Percentiles rank a stretch among this genome's conserved stretches.
These are phyloP conservation scores for Penicillium dipodomyicola DNA, from an alignment of 495 filamentous ascomycete species.

Conservation along the genomic window DNA sequence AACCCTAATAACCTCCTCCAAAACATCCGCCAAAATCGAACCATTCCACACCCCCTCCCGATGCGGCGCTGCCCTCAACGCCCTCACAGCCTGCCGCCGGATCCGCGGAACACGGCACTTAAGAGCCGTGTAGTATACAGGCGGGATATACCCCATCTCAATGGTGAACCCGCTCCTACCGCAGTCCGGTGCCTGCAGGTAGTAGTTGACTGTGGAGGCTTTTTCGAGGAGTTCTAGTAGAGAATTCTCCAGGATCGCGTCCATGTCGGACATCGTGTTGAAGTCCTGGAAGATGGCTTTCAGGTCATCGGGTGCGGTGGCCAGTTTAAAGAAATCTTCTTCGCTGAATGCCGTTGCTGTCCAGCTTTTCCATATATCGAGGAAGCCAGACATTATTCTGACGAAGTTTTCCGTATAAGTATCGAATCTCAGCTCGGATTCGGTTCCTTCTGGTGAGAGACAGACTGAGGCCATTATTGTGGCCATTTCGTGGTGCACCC, in stretches of 20 bases:
- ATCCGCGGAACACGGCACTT: constrained; percentile 54
- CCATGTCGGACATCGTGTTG: not conserved
- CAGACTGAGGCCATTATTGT: constrained; percentile 45
- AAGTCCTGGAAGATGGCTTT: not conserved
- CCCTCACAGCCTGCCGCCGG: constrained; percentile 41
- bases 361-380: constrained; percentile 31
- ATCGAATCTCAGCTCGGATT: constrained; percentile 45
- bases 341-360: not conserved
- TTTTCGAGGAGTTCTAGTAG: constrained; percentile 12
- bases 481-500: constrained; percentile 46
- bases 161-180: constrained; percentile 33
- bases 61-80: constrained; percentile 40
- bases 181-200: constrained; percentile 9
- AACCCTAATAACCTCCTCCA: constrained; percentile 17
- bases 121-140: constrained; percentile 52
- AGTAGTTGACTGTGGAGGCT: not conserved
- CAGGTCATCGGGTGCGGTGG: not conserved
- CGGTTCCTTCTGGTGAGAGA: constrained; percentile 18
- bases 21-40: constrained; percentile 14
- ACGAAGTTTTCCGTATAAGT: constrained; percentile 37
- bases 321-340: not conserved
- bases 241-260: constrained; percentile 1
- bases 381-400: constrained; percentile 30
- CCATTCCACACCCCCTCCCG: constrained; percentile 54
- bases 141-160: constrained; percentile 51